Evolutionary conservation across 495 filamentous ascomycete species (phyloP).

Genomic region (Daldinia caldariorum): DNA sequence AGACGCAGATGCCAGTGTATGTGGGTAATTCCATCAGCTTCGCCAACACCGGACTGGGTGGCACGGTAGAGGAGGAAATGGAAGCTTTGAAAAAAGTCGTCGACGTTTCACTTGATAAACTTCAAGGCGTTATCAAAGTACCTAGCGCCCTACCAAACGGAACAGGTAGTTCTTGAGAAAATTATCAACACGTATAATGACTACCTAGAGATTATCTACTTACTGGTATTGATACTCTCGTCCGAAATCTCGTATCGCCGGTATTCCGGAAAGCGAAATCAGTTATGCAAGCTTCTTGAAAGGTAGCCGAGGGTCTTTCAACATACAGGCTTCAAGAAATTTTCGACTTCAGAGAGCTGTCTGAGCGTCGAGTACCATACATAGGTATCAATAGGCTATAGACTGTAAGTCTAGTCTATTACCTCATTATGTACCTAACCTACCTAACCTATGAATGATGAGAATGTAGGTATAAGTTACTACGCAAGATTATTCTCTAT

Average conservation of each 20-base stretch:
- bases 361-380: neutral
- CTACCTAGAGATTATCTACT: neutral
- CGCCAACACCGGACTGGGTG: slow-evolving; percentile 71
- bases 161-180: slow-evolving; percentile 25
- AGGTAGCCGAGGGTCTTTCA: neutral
- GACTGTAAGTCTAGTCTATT: neutral
- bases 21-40: slow-evolving; percentile 82
- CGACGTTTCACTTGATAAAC: slow-evolving; percentile 69
- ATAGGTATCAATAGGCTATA: neutral
- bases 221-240: neutral
- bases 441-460: too few species aligned
- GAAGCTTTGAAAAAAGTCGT: slow-evolving; percentile 80
- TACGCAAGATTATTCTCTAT: neutral
- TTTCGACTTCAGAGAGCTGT: neutral
- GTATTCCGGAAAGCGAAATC: neutral
- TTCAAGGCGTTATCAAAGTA: slow-evolving; percentile 50
- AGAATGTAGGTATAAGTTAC: neutral
- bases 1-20: slow-evolving; percentile 76
- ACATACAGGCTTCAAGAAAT: neutral
- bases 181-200: neutral
- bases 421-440: neutral
- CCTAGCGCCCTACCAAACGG: slow-evolving; percentile 30
- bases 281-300: neutral
- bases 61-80: slow-evolving; percentile 93
- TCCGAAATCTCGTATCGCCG: neutral